A percentile compares a stretch with the other conserved stretches of the same genome.
Conservation (phyloP, 176 grass and related monocot genomes). For the Otatea glauca region DNA sequence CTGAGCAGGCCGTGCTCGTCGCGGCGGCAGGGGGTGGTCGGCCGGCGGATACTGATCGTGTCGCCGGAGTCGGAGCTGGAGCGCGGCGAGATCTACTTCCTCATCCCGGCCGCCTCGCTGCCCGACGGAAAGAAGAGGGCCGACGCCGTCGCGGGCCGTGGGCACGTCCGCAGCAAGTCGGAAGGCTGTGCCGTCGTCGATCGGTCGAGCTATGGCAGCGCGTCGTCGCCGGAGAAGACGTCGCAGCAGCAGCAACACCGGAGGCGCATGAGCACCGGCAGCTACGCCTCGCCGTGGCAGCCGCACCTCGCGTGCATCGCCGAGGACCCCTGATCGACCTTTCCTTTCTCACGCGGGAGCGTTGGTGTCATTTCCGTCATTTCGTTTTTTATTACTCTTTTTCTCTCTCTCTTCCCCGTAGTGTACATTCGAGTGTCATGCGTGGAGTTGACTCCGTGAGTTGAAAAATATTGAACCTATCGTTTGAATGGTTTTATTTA, state of each 20-base stretch:
- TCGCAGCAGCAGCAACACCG: slow-evolving; percentile 49
- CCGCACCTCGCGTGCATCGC: slow-evolving; percentile 81
- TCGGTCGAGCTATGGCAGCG: neutral
- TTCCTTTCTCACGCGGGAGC: neutral
- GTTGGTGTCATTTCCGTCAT: neutral
- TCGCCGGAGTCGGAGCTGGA: slow-evolving; percentile 75
- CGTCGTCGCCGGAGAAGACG: neutral
- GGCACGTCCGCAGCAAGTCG: slow-evolving; percentile 48
- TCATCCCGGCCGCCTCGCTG: slow-evolving; percentile 62
- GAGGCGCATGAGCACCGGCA: slow-evolving; percentile 54
- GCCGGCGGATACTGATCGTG: slow-evolving; percentile 66
- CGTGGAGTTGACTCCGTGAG: neutral
- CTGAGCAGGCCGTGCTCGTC: slow-evolving; percentile 67
- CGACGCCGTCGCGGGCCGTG: neutral
- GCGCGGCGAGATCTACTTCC: slow-evolving; percentile 88
- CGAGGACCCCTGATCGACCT: slow-evolving; percentile 56
- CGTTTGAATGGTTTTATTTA: too few species aligned
- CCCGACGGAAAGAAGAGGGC: slow-evolving; percentile 57
- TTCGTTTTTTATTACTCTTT: neutral
- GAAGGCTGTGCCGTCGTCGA: slow-evolving; percentile 36
- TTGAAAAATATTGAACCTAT: too few species aligned
- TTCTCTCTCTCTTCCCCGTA: neutral
- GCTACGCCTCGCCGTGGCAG: slow-evolving; percentile 63
- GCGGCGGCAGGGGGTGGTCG: slow-evolving; percentile 36
- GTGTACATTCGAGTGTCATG: slow-evolving; percentile 22